A percentile compares a stretch with the other conserved stretches of the same genome.
Evolutionary conservation across 2,329 filamentous ascomycete genomes (phyloP).

Genomic region (Aaosphaeria pasadenensis): DNA sequence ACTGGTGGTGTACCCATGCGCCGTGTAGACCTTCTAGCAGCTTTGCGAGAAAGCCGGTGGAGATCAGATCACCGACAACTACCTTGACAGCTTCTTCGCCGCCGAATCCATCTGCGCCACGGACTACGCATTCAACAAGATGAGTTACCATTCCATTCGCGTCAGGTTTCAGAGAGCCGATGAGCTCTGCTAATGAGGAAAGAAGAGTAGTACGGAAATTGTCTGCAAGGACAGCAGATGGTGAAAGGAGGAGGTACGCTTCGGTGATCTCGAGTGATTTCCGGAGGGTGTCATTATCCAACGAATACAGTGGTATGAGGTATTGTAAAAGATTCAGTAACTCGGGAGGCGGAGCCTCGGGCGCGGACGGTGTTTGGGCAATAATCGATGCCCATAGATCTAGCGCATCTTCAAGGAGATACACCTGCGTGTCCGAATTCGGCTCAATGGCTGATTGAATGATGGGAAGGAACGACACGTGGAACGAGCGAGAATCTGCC

Average conservation of each 20-base stretch:
- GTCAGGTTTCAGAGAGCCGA: slow-evolving; percentile 48
- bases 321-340: slow-evolving; percentile 43
- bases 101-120: slow-evolving; percentile 51
- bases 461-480: slow-evolving; percentile 75
- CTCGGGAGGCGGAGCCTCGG: slow-evolving; percentile 40
- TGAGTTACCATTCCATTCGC: slow-evolving; percentile 47
- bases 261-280: slow-evolving; percentile 50
- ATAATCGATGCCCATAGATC: slow-evolving; percentile 84
- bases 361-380: slow-evolving; percentile 51
- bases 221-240: slow-evolving; percentile 45
- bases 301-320: slow-evolving; percentile 47
- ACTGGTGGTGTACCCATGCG: slow-evolving; percentile 61
- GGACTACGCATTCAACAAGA: slow-evolving; percentile 46
- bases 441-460: slow-evolving; percentile 77
- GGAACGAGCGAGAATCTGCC: slow-evolving; percentile 72
- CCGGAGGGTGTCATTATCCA: slow-evolving; percentile 48
- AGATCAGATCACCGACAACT: slow-evolving; percentile 54
- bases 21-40: slow-evolving; percentile 45
- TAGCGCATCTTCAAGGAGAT: slow-evolving; percentile 86
- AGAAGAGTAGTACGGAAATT: slow-evolving; percentile 40
- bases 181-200: slow-evolving; percentile 38
- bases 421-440: slow-evolving; percentile 60
- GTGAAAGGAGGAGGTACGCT: slow-evolving; percentile 48
- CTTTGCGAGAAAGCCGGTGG: slow-evolving; percentile 56
- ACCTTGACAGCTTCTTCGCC: slow-evolving; percentile 51